Evolutionary conservation across 768 basidiomycete species (phyloP).

Genomic region (Butyriboletus loyo): DNA sequence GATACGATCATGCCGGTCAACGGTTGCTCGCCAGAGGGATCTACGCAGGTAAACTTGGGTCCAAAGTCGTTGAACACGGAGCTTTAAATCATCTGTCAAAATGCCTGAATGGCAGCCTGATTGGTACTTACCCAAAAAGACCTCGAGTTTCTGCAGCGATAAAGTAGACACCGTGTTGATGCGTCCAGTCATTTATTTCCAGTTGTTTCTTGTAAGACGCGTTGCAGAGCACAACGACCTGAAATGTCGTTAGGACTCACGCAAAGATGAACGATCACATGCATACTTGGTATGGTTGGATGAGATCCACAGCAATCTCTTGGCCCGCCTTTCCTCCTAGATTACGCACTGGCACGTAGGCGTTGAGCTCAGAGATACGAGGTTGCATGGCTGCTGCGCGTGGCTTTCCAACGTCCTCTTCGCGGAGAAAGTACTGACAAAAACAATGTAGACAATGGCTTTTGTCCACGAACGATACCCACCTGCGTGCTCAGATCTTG

Average conservation of each 20-base stretch:
- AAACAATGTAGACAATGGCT: constrained; percentile 6
- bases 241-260: constrained; percentile 29
- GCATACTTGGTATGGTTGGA: constrained; percentile 85
- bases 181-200: constrained; percentile 96
- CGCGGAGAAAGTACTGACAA: constrained; percentile 86
- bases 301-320: constrained; percentile 72
- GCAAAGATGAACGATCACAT: not conserved
- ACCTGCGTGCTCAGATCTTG: constrained; percentile 94
- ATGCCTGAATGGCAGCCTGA: not conserved
- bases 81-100: constrained; percentile 38
- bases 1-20: constrained; percentile 94
- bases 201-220: constrained; percentile 76
- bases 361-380: constrained; percentile 91
- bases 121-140: constrained; percentile 75
- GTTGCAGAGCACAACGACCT: constrained; percentile 91
- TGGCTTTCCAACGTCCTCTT: constrained; percentile 83
- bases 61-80: constrained; percentile 98
- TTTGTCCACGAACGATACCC: constrained; percentile 21
- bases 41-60: constrained; percentile 89
- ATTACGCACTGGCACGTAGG: constrained; percentile 91
- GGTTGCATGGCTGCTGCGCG: constrained; percentile 83
- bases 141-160: constrained; percentile 89
- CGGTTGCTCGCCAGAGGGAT: constrained; percentile 96
- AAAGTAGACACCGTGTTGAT: constrained; percentile 85
- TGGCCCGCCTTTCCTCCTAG: constrained; percentile 77